Evolutionary conservation across 352 stramenopile genomes (phyloP), one percentile per base, ranked within the genome.

Genomic region (Globisporangium emineosum): DNA sequence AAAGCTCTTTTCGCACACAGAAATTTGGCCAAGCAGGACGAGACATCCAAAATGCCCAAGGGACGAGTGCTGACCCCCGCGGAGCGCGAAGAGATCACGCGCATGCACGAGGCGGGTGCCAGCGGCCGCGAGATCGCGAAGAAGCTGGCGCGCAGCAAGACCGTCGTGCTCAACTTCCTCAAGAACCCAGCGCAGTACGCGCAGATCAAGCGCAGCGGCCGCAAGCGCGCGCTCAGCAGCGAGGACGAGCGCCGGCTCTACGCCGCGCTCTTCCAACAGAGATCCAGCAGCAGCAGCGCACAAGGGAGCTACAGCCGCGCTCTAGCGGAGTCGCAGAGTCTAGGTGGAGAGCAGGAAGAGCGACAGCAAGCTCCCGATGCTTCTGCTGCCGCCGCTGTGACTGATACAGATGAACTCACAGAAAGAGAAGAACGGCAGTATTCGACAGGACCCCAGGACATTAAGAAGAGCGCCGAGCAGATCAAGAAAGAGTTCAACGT

Each of bases 81-180:
- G 23, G 77, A 86, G 66, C 77, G 75, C 54, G 75, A 79, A 56
- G 60, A 82, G 75, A 86, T 86, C 68, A 37, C 29, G 27, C 50
- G 69, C 66, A 57, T 86, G 68, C 75, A 80, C 57, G 62, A 57
- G n/a, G 57, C 59, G 7, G 74, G 70, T 63, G 64, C 71, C 17
- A 86, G 77, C 59, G 74, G 67, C 9, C 72, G 77, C n/a, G 75
- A 83, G 64, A 86, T 86, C 68, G 77, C 66, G 21, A 74, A 78
- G 64, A 68, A 71, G 63, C 67, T 86, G 15, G 45, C 70, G 35
- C 77, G 77, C 56, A 83, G 75, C 65, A 86, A 86, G 72, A 83
- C 77, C 21, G 77, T 86, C 35, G 77, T 86, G 68, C 77, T 86
- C 66, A 86, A 83, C 64, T 86, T 70, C 60, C 70, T 86, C 53